A percentile compares a stretch with the other conserved stretches of the same genome.
phyloP scores from a whole-genome alignment of 495 filamentous ascomycete genomes.

The Penicillium pulvis region DNA sequence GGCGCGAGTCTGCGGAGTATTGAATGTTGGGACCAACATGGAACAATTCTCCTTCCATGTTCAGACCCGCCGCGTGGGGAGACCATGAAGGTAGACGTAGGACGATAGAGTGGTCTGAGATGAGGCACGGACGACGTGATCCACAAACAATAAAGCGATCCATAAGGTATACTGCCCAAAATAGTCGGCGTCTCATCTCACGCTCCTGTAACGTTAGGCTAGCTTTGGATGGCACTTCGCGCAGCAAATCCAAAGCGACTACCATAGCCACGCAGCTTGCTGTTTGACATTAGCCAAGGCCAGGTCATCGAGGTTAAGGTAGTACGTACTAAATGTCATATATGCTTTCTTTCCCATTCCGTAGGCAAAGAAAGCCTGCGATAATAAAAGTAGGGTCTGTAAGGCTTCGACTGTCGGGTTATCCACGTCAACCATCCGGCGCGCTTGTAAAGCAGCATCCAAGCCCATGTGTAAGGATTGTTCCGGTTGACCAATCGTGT shows the following conservation, averaged over 20 bases:
- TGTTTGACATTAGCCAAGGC: conserved; percentile 27
- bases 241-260: conserved; percentile 74
- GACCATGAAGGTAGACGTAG: conserved; percentile 72
- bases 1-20: conserved; percentile 63
- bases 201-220: conserved; percentile 62
- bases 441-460: conserved; percentile 67
- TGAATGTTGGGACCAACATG: conserved; percentile 72
- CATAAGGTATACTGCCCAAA: conserved; percentile 84
- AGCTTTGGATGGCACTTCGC: conserved; percentile 61
- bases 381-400: conserved; percentile 75
- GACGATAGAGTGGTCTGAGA: conserved; percentile 72
- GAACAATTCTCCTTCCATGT: conserved; percentile 74
- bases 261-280: conserved; percentile 81
- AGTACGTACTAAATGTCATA: conserved; percentile 71
- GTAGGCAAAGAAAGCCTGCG: conserved; percentile 70
- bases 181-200: conserved; percentile 72
- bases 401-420: conserved; percentile 75
- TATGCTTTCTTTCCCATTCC: conserved; percentile 84
- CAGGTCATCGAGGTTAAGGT: conserved; percentile 6
- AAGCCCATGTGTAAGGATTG: conserved; percentile 59
- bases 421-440: conserved; percentile 71
- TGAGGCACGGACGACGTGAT: conserved; percentile 73
- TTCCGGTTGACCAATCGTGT: conserved; percentile 60
- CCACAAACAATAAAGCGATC: conserved; percentile 79
- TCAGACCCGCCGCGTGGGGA: conserved; percentile 51